A percentile compares a stretch with the other conserved stretches of the same genome.
These are phyloP conservation scores for Syncephalastrum racemosum DNA, from an alignment of 371 early-diverging fungal genomes.

Conservation along the genomic window DNA sequence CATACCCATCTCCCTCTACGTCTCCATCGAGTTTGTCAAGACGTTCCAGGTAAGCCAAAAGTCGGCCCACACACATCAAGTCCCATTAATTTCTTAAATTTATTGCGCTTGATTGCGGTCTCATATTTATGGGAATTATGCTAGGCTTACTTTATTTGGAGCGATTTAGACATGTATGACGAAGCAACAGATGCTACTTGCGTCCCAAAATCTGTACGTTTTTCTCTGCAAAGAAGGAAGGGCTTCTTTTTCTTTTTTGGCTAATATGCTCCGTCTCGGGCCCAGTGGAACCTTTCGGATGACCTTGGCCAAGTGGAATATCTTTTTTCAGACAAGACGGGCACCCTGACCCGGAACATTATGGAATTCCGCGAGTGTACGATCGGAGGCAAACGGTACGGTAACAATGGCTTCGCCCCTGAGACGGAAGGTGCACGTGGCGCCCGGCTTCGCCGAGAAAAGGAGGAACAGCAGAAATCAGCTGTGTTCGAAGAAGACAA, in stretches of 20 bases:
- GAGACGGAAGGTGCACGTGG: conserved; percentile 64
- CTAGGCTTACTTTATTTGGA: conserved; percentile 81
- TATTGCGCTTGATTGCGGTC: too few species aligned
- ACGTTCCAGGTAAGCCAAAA: conserved; percentile 75
- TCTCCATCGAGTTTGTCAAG: conserved; percentile 92
- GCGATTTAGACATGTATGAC: conserved; percentile 88
- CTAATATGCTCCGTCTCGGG: neutral
- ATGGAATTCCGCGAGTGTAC: conserved; percentile 90
- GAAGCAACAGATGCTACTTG: conserved; percentile 75
- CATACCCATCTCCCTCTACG: conserved; percentile 93
- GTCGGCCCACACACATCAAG: neutral
- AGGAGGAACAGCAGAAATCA: conserved; percentile 22
- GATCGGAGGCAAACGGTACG: conserved; percentile 82
- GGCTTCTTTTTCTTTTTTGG: neutral
- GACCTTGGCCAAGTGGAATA: conserved; percentile 93
- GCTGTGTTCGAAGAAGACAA: conserved; percentile 2
- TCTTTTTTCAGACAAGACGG: conserved; percentile 94
- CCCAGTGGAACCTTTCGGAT: conserved; percentile 79
- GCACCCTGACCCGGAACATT: conserved; percentile 79
- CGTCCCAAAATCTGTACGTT: conserved; percentile 67
- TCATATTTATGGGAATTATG: neutral
- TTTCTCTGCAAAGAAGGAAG: neutral
- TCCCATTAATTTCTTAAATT: neutral
- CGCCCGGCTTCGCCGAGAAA: conserved; percentile 40
- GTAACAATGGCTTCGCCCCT: conserved; percentile 64